Evolutionary conservation across 2,329 filamentous ascomycete genomes (phyloP), one percentile per base, ranked within the genome.

Genomic region (Diplodia seriata): DNA sequence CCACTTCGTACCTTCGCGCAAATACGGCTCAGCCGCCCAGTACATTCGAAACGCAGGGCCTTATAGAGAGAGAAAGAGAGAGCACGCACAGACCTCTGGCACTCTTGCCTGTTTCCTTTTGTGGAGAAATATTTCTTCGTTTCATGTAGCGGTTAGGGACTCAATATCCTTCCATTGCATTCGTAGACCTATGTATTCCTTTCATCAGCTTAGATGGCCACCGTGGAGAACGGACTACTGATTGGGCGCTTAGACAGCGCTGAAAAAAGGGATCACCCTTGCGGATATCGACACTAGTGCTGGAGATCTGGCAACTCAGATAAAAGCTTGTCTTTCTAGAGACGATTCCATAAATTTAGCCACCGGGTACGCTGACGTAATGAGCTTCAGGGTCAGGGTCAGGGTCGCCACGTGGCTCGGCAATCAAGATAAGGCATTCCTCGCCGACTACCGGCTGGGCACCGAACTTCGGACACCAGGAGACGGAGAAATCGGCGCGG

Each of bases 111-210:
- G 11, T 20, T 63, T 51, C 50, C 47, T 20, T 63, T 63, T 63
- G 47, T 63, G 57, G 9, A 26, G 59, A 26, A 51, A 2, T 38
- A 20, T 40, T 11, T 50, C 14, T 62, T 29, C 38, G 12, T 57
- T 62, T 38, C 47, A 29, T 51, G 59, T 63, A 63, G 59, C n/a
- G 47, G 51, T 20, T 51, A 53, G 43, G 31, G n/a, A 20, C 29
- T 33, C 47, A 23, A 12, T 29, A 50, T 62, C 57, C 50, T 29
- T 53, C 31, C 31, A 51, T 63, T 18, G 40, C 29, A n/a, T 63
- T 63, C 29, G 59, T 63, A 63, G 59, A 36, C 18, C 29, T 63
- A 63, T 63, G 59, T 51, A 63, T 63, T 63, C 38, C 43, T 18
- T 63, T 62, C 36, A 38, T 12, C 8, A 38, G 36, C 11, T 12